These are phyloP conservation scores for Lyophyllum decastes DNA, from an alignment of 768 basidiomycete genomes.

Conservation along the genomic window DNA sequence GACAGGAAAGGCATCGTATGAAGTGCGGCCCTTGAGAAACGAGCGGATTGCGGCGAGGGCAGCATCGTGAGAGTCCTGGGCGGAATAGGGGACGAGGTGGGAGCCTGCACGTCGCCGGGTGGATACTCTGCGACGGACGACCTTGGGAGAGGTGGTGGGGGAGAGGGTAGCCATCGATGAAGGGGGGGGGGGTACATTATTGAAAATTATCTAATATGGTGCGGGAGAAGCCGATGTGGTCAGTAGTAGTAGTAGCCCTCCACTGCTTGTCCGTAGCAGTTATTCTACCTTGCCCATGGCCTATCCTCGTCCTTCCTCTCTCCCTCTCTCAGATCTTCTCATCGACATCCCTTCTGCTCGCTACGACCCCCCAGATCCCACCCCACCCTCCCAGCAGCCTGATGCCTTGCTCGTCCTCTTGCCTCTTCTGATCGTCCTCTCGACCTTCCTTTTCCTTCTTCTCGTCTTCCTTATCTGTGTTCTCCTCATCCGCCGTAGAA, in stretches of 20 bases:
- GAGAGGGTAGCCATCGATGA: constrained; percentile 48
- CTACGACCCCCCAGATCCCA: constrained; percentile 26
- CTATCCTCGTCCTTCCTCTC: not conserved
- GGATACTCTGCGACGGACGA: constrained; percentile 54
- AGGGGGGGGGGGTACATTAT: not conserved
- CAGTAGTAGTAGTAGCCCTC: not conserved
- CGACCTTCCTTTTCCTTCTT: constrained; percentile 90
- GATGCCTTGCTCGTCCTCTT: constrained; percentile 86
- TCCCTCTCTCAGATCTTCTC: constrained; percentile 1
- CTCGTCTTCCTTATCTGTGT: constrained; percentile 90
- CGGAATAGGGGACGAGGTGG: constrained; percentile 55
- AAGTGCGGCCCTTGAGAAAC: constrained; percentile 83
- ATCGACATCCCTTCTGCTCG: constrained; percentile 3
- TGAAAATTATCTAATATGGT: constrained; percentile 9
- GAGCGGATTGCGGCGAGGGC: constrained; percentile 71
- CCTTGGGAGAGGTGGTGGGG: constrained; percentile 50
- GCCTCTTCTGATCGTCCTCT: constrained; percentile 91
- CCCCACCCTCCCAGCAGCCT: constrained; percentile 33
- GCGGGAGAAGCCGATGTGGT: constrained; percentile 2
- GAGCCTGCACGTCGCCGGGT: constrained; percentile 59
- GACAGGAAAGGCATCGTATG: constrained; percentile 97
- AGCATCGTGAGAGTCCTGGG: constrained; percentile 65
- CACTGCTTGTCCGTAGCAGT: not conserved
- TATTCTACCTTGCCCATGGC: constrained; percentile 10
- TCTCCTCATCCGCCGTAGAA: constrained; percentile 75